Conservation (phyloP, 2,329 filamentous ascomycete genomes). For the Neopestalotiopsis sp. region DNA sequence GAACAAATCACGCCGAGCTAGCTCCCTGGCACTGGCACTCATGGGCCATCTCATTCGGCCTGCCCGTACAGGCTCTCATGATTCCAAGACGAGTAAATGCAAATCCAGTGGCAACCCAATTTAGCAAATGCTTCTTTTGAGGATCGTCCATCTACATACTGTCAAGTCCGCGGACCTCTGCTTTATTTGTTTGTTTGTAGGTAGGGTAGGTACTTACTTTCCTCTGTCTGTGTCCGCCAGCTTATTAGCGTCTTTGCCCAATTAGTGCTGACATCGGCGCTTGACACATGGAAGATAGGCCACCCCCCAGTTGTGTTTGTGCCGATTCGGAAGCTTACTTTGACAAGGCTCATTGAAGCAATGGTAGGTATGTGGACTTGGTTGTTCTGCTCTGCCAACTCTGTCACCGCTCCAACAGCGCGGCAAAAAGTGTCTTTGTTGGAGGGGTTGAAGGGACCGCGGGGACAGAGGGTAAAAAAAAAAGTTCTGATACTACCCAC, state of each 20-base stretch:
- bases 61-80: background rate
- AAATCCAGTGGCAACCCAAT: too few species aligned
- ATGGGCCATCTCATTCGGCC: background rate
- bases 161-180: too few species aligned
- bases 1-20: background rate
- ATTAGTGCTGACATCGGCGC: constrained; percentile 1
- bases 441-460: background rate
- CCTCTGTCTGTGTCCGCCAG: background rate
- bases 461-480: too few species aligned
- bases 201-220: background rate
- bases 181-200: too few species aligned
- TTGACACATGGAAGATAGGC: background rate
- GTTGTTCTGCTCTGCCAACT: background rate
- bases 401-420: background rate
- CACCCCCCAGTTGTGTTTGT: background rate
- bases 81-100: too few species aligned
- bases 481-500: background rate
- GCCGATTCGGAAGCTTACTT: background rate
- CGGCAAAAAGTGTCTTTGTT: background rate
- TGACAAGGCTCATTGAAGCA: background rate
- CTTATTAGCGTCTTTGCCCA: background rate
- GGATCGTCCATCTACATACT: too few species aligned
- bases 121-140: too few species aligned
- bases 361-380: background rate
- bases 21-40: background rate